Base-by-base conservation (phyloP, 1,284 basidiomycete species). In the Wolfiporia cocos region DNA sequence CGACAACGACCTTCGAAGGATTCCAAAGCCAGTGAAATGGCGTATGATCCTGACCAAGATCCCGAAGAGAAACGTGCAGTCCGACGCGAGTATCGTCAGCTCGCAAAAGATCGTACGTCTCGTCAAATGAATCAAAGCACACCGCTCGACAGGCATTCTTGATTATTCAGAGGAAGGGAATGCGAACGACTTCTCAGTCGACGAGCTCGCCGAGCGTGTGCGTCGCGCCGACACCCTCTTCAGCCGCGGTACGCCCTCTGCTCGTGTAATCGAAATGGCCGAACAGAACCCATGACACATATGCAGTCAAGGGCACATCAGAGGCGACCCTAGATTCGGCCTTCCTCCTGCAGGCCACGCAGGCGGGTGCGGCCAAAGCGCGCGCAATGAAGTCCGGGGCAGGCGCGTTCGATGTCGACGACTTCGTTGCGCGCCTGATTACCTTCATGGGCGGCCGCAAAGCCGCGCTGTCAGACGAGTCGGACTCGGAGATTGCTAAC, bases 361-460 rank as follows among this genome's bases (percentile, higher is more conserved):
- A 73, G 44, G 73, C 84, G 54, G 73, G 80, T 43, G 82, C 85
- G 1, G 77, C 81, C 52, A 89, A 91, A 59, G 89, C 89, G 11
- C 82, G 86, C 29, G 78, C 82, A n/a, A 81, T 92, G 76, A 89
- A 87, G 60, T 80, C 87, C 1, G 87, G 86, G 41, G 76, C 76
- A 0, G 83, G 86, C 37, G 78, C 79, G 14, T 92, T 93, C 56
- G 91, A 93, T 56, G 68, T 85, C 24, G 88, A 91, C 47, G 89
- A 92, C 46, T 92, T 90, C 51, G 68, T 93, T 34, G 63, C 76
- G 2, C 82, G 82, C 52, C 69, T 92, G 18, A 65, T 83, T 36
- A 73, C 67, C 9, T 85, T 78, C 52, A 81, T 90, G 81, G 84
- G 85, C 15, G 82, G 83, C 2, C 68, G 71, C 26, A 73, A 73